These are phyloP conservation scores for Vitis amurensis DNA, from an alignment of 164 flowering plant genomes.

Conservation along the genomic window DNA sequence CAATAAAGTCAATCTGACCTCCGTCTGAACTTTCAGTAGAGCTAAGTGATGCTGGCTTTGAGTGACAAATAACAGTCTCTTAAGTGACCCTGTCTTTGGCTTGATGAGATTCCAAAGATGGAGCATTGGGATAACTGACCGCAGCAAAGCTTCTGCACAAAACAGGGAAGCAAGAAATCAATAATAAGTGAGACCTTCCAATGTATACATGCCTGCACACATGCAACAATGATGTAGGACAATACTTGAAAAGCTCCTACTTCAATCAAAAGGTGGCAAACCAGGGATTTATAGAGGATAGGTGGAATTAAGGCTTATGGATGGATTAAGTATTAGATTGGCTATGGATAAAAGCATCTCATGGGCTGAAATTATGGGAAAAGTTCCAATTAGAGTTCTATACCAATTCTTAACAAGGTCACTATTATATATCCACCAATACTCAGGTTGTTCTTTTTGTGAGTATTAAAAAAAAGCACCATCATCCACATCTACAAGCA, in stretches of 20 bases:
- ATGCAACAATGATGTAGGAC: not conserved
- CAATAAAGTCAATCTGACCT: conserved; percentile 33
- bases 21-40: conserved; percentile 67
- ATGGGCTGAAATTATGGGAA: no score
- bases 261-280: no score
- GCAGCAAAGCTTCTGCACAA: conserved; percentile 25
- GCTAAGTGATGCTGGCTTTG: conserved; percentile 54
- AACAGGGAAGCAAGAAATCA: conserved; percentile 10
- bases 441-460: no score
- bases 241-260: not conserved
- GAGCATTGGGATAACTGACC: conserved; percentile 27
- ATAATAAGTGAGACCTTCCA: not conserved
- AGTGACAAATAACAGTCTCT: conserved; percentile 49
- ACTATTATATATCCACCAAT: no score
- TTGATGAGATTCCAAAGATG: conserved; percentile 27
- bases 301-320: no score
- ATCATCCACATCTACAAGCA: not conserved
- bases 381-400: no score
- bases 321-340: no score
- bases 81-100: conserved; percentile 37
- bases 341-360: no score
- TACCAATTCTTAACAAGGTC: no score
- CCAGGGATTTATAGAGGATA: no score
- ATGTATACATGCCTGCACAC: not conserved
- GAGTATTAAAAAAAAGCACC: not conserved